Base-by-base conservation (phyloP, 257 asterid genomes). In the Echites panduratus region DNA sequence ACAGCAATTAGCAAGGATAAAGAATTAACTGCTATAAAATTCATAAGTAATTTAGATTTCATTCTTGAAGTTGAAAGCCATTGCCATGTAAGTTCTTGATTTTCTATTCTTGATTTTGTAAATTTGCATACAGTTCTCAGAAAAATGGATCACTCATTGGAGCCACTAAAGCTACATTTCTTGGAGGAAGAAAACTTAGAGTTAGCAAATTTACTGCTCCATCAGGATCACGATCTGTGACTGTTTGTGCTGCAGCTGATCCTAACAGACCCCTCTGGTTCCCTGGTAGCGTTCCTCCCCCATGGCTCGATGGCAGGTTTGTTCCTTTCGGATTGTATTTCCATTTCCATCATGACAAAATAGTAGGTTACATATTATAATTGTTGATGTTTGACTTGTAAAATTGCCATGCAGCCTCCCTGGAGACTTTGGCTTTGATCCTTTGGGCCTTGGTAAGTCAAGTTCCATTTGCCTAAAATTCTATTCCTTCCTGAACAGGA, bases 231-330 rank as follows among this genome's bases (percentile, higher is more conserved):
- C 74, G 95, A 77, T 84, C 91, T 0, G 79, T 78, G 4, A 74
- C 93, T 1, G 83, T 87, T 20, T 80, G 92, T 26, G 85, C 81
- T 19, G 97, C 89, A 14, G 89, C 98, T 13, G 99, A 95, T 9
- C 98, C 97, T 0, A 77, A 92, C 29, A 84, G 98, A 57, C 99
- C 99, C n/a, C 64, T 95, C 44, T 95, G 99, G 99, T 95, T 95
- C 88, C 99, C 99, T 0, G 99, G 99, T 32, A 95, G 96, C 86
- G 84, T 89, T 79, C 97, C 99, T 70, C 99, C 99, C 41, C 84
- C 90, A 35, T 92, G 99, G 99, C 98, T 95, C 22, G 98, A 95
- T 63, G 99, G 99, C 86, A 92, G 96, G 98, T 92, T 38, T 22
- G 69, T 2, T 43, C 35, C 10, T 2, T 43, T 27, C 10, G 29